phyloP scores from a whole-genome alignment of 2,329 filamentous ascomycete species.

The Fusarium sp. region DNA sequence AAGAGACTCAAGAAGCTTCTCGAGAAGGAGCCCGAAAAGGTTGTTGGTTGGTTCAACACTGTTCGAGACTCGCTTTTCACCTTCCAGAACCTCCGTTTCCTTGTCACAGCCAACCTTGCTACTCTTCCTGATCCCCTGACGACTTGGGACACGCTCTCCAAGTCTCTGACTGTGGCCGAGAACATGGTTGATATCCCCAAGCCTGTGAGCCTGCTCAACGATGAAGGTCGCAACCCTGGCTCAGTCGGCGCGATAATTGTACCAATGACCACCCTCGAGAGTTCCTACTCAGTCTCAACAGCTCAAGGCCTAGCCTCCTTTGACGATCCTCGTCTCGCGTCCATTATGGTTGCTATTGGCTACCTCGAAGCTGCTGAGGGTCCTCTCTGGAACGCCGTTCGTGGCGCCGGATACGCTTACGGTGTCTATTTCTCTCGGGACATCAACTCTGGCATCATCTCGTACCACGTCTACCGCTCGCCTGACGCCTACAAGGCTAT shows the following conservation, averaged over 20 bases:
- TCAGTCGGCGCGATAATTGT: slow-evolving; percentile 80
- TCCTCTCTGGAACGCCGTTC: slow-evolving; percentile 91
- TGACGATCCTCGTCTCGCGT: slow-evolving; percentile 80
- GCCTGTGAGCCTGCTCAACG: slow-evolving; percentile 76
- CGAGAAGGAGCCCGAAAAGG: slow-evolving; percentile 77
- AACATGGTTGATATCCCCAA: slow-evolving; percentile 77
- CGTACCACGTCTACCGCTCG: slow-evolving; percentile 89
- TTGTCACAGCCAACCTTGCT: slow-evolving; percentile 83
- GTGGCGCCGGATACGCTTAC: slow-evolving; percentile 93
- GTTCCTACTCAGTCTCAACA: slow-evolving; percentile 85
- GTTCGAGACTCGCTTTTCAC: slow-evolving; percentile 81
- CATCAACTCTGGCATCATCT: slow-evolving; percentile 81
- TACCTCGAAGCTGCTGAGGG: slow-evolving; percentile 96
- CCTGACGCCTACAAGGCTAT: slow-evolving; percentile 92
- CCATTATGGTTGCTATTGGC: slow-evolving; percentile 86
- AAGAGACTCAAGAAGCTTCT: slow-evolving; percentile 86
- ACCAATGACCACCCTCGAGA: slow-evolving; percentile 92
- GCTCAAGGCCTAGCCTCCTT: slow-evolving; percentile 80
- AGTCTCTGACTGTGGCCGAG: slow-evolving; percentile 51
- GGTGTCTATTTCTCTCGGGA: slow-evolving; percentile 83
- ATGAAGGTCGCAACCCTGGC: slow-evolving; percentile 80
- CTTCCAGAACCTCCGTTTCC: slow-evolving; percentile 84
- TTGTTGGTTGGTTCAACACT: slow-evolving; percentile 81
- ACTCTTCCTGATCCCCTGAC: slow-evolving; percentile 81
- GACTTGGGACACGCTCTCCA: slow-evolving; percentile 73